A percentile compares a stretch with the other conserved stretches of the same genome.
Evolutionary conservation across 2,329 filamentous ascomycete genomes (phyloP).

Genomic region (Samsoniella hepiali): DNA sequence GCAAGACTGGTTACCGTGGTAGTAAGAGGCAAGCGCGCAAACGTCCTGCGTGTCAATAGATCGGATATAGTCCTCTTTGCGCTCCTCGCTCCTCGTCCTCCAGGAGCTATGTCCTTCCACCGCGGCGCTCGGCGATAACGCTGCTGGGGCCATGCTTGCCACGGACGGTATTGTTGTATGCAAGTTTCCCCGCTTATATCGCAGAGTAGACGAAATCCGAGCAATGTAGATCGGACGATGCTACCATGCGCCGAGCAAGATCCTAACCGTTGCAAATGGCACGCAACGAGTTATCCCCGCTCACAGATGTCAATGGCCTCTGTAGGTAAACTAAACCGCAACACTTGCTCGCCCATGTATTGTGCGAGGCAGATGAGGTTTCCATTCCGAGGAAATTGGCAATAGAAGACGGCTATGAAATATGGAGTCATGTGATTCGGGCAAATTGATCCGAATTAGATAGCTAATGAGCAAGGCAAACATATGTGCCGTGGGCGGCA

Average conservation of each 20-base stretch:
- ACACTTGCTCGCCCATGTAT: background rate
- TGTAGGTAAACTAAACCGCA: background rate
- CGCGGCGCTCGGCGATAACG: background rate
- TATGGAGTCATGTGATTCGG: constrained; percentile 13
- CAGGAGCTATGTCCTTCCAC: background rate
- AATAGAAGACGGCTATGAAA: background rate
- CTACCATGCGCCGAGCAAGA: background rate
- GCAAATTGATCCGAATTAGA: background rate
- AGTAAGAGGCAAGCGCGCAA: background rate
- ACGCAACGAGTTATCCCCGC: background rate
- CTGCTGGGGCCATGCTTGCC: constrained; percentile 2
- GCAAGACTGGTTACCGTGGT: background rate
- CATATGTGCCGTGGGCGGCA: constrained; percentile 5
- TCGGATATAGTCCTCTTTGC: constrained; percentile 2
- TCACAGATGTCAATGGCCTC: background rate
- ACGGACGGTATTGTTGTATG: background rate
- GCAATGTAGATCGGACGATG: constrained; percentile 5
- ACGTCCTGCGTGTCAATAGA: constrained; percentile 6
- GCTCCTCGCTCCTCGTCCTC: background rate
- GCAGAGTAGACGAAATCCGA: background rate
- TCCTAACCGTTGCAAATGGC: background rate
- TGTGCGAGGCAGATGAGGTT: background rate
- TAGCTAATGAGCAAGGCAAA: background rate
- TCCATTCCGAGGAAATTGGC: background rate
- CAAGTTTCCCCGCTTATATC: background rate